Evolutionary conservation across 345 rosid genomes (phyloP).

Genomic region (Diplotaxis tenuifolia): DNA sequence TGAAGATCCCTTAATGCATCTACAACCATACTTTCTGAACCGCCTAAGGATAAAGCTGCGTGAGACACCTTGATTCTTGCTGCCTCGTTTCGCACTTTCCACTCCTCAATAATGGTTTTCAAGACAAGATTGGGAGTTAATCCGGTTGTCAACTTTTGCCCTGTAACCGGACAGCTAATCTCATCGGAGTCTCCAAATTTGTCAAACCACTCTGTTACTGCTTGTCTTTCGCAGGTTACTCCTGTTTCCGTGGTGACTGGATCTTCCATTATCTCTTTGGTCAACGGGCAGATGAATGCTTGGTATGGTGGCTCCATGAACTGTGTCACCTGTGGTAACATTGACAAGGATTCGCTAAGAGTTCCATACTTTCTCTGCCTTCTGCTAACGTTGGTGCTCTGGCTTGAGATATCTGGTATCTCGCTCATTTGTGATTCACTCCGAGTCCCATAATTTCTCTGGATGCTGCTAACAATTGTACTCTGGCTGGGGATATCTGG

Average conservation of each 20-base stretch:
- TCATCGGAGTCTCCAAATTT: conserved; percentile 42
- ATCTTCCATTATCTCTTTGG: conserved; percentile 79
- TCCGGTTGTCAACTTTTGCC: conserved; percentile 41
- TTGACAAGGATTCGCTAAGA: conserved; percentile 39
- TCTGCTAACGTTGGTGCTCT: conserved; percentile 25
- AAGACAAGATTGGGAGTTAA: conserved; percentile 56
- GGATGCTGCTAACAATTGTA: conserved; percentile 36
- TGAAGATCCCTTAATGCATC: conserved; percentile 72
- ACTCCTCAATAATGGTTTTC: conserved; percentile 70
- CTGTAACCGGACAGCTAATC: conserved; percentile 60
- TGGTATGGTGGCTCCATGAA: conserved; percentile 70
- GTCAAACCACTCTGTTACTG: conserved; percentile 64
- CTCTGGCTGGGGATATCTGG: conserved; percentile 29
- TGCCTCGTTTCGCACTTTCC: conserved; percentile 75
- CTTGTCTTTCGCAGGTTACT: conserved; percentile 70
- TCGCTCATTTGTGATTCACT: conserved; percentile 31
- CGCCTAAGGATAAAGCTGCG: conserved; percentile 66
- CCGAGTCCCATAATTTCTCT: conserved; percentile 30
- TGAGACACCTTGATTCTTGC: conserved; percentile 67
- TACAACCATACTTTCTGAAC: conserved; percentile 62
- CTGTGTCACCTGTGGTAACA: conserved; percentile 49
- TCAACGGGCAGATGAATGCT: conserved; percentile 78
- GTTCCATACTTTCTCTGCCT: conserved; percentile 39
- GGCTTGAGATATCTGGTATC: conserved; percentile 30
- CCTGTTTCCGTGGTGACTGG: conserved; percentile 82